Conservation (phyloP, 2,329 filamentous ascomycete species). For the Beauveria asiatica region DNA sequence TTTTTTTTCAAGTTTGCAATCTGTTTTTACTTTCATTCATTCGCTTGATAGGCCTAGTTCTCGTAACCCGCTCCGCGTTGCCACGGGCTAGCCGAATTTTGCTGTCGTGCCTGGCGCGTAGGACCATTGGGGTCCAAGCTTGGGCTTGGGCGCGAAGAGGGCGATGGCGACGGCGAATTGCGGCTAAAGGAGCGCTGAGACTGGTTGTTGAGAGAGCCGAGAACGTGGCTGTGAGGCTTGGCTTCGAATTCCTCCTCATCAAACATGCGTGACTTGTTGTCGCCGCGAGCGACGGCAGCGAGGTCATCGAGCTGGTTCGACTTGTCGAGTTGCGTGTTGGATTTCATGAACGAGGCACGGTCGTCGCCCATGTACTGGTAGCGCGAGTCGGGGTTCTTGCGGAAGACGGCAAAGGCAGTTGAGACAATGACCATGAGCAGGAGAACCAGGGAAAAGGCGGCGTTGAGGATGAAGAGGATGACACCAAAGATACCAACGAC, state of each 20-base stretch:
- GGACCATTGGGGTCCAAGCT: background rate
- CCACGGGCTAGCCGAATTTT: conserved; percentile 5
- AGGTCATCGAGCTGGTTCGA: conserved; percentile 86
- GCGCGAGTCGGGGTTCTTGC: conserved; percentile 88
- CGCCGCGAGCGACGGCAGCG: conserved; percentile 79
- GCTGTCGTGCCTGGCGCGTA: background rate
- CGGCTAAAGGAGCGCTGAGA: conserved; percentile 4
- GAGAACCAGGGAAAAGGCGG: conserved; percentile 71
- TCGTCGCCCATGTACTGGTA: conserved; percentile 98
- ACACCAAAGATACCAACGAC: conserved; percentile 86
- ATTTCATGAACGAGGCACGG: conserved; percentile 95
- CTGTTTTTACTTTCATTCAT: background rate
- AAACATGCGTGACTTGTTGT: conserved; percentile 38
- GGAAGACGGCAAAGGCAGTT: conserved; percentile 62
- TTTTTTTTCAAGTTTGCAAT: background rate
- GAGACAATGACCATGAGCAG: conserved; percentile 67
- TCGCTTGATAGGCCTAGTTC: background rate
- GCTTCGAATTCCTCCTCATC: background rate
- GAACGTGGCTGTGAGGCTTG: conserved; percentile 6
- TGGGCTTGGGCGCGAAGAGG: background rate
- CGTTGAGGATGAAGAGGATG: conserved; percentile 81
- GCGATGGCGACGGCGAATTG: background rate
- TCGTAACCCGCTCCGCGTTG: conserved; percentile 11
- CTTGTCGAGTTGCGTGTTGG: conserved; percentile 65
- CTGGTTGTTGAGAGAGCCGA: conserved; percentile 4